These are phyloP conservation scores for Candida insectalens DNA, from an alignment of 805 yeast species.

Conservation along the genomic window DNA sequence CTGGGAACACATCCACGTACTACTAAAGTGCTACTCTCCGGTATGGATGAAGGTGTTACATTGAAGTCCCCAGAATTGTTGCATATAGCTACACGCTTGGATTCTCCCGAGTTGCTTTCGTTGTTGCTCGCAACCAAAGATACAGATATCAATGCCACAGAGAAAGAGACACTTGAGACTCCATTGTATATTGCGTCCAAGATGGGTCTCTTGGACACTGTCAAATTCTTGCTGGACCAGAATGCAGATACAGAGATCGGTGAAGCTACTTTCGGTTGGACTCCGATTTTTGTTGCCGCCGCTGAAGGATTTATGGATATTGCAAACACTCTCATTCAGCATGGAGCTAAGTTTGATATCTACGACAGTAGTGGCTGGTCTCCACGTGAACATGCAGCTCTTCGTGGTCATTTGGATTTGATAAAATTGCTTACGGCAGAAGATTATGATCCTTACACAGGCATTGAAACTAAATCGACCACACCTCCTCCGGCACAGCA, in stretches of 20 bases:
- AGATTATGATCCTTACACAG: conserved; percentile 27
- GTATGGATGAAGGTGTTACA: conserved; percentile 25
- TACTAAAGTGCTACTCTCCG: conserved; percentile 44
- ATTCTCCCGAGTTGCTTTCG: conserved; percentile 46
- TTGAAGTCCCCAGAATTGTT: conserved; percentile 49
- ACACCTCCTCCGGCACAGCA: conserved; percentile 15
- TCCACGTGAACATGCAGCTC: conserved; percentile 93
- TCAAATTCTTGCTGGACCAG: conserved; percentile 40
- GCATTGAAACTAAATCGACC: conserved; percentile 9
- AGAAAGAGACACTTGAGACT: conserved; percentile 61
- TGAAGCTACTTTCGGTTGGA: conserved; percentile 84
- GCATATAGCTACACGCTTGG: conserved; percentile 58
- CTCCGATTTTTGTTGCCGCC: conserved; percentile 85
- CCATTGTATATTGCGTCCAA: conserved; percentile 77
- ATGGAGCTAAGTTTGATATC: conserved; percentile 43
- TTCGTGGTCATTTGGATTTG: conserved; percentile 75
- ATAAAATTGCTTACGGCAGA: conserved; percentile 52
- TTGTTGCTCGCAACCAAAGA: conserved; percentile 46
- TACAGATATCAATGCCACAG: conserved; percentile 48
- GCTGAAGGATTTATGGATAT: conserved; percentile 66
- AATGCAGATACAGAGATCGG: conserved; percentile 70
- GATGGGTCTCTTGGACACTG: conserved; percentile 43
- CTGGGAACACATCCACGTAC: conserved; percentile 78
- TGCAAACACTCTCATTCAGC: conserved; percentile 41
- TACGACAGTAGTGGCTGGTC: conserved; percentile 90